These are phyloP conservation scores for Bretschneidera sinensis DNA, from an alignment of 345 rosid genomes.

Conservation along the genomic window DNA sequence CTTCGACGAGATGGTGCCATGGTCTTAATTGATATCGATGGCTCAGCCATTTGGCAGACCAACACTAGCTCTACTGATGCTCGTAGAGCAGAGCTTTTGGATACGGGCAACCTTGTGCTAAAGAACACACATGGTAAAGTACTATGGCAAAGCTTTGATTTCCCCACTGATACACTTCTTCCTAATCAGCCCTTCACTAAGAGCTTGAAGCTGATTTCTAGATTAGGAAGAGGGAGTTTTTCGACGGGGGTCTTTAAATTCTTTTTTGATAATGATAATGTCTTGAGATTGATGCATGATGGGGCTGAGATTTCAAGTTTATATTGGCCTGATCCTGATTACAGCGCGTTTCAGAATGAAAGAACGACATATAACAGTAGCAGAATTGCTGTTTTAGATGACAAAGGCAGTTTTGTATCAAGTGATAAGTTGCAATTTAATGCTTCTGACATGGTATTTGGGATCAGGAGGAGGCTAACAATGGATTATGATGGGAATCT, in stretches of 20 bases:
- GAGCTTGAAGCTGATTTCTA: conserved; percentile 24
- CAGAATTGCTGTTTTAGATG: conserved; percentile 32
- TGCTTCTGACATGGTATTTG: conserved; percentile 30
- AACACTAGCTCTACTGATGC: conserved; percentile 20
- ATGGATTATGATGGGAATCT: conserved; percentile 41
- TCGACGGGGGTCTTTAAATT: conserved; percentile 25
- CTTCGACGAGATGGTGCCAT: conserved; percentile 27
- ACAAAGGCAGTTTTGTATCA: conserved; percentile 27
- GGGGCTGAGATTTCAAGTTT: conserved; percentile 38
- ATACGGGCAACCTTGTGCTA: conserved; percentile 39
- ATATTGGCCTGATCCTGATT: conserved; percentile 37
- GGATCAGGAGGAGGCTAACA: conserved; percentile 35
- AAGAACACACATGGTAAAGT: conserved; percentile 11
- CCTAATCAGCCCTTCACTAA: conserved; percentile 35
- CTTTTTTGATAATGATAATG: conserved; percentile 36
- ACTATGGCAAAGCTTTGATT: conserved; percentile 46
- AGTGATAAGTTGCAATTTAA: conserved; percentile 30
- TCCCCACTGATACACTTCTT: conserved; percentile 36
- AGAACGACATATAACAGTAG: conserved; percentile 34
- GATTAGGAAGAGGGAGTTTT: conserved; percentile 17
- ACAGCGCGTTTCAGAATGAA: not conserved
- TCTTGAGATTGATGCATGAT: conserved; percentile 33
- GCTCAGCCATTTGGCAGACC: conserved; percentile 28
- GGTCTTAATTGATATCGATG: conserved; percentile 32
- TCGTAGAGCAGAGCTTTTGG: conserved; percentile 31